Evolutionary conservation across 257 asterid species (phyloP).

Genomic region (Petunia secreta): DNA sequence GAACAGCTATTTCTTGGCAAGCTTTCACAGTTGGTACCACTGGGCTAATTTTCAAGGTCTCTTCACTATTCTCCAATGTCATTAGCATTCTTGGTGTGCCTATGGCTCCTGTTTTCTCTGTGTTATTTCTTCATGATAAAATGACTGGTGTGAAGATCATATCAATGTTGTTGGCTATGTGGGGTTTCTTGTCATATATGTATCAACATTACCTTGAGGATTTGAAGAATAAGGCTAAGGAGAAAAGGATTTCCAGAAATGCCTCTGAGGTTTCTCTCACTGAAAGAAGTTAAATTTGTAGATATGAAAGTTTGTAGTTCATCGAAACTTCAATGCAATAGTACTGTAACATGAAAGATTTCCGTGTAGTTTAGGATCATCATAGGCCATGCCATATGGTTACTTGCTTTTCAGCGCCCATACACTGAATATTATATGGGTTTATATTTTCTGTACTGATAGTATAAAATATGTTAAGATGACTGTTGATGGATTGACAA

Average conservation of each 20-base stretch:
- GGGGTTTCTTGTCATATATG: conserved; percentile 62
- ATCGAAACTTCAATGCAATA: background rate
- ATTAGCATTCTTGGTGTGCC: conserved; percentile 65
- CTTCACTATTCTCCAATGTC: conserved; percentile 39
- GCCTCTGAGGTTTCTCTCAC: conserved; percentile 1
- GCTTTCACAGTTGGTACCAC: conserved; percentile 41
- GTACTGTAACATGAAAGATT: background rate
- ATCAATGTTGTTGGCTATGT: conserved; percentile 39
- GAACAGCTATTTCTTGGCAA: conserved; percentile 48
- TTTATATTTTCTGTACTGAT: too few species aligned
- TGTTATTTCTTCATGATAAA: conserved; percentile 53
- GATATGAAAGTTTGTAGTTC: background rate
- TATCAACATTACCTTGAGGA: conserved; percentile 40
- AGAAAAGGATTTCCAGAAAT: background rate
- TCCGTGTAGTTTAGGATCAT: too few species aligned
- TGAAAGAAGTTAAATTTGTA: background rate
- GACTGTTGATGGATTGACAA: too few species aligned
- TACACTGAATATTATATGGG: too few species aligned
- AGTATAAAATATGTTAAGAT: too few species aligned
- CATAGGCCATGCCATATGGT: too few species aligned
- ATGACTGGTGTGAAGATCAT: conserved; percentile 58
- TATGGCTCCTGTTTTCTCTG: conserved; percentile 60
- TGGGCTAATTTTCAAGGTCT: conserved; percentile 42
- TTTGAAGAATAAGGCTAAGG: background rate
- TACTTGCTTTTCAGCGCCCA: too few species aligned